These are phyloP conservation scores for Beta corolliflora DNA, from an alignment of 179 eudicot genomes.

Conservation along the genomic window DNA sequence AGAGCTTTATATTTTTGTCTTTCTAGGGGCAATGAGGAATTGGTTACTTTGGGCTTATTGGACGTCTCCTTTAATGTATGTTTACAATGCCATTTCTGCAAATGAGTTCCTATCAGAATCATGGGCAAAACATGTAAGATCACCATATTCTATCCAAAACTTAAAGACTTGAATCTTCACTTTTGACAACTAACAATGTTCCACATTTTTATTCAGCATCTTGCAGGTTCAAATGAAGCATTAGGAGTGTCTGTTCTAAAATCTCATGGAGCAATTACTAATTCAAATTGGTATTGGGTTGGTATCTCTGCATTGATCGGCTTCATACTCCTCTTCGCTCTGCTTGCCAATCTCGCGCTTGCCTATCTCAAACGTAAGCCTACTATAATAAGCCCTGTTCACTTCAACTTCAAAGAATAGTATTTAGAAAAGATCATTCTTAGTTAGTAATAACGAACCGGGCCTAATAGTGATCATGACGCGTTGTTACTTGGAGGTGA, in stretches of 20 bases:
- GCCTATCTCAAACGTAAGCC: conserved; percentile 41
- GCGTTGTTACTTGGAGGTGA: no score
- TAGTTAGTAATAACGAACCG: no score
- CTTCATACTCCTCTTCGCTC: conserved; percentile 33
- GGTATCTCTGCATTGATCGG: conserved; percentile 35
- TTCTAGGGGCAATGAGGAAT: conserved; percentile 29
- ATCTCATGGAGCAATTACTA: conserved; percentile 25
- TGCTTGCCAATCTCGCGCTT: conserved; percentile 36
- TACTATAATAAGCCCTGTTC: background rate
- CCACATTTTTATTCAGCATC: background rate
- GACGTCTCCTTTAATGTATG: conserved; percentile 57
- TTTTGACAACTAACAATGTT: background rate
- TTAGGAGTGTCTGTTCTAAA: conserved; percentile 29
- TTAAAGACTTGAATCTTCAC: background rate
- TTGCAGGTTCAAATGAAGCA: conserved; percentile 27
- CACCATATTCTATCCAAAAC: background rate
- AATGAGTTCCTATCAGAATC: conserved; percentile 48
- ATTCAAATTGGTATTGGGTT: conserved; percentile 38
- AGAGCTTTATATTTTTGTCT: background rate
- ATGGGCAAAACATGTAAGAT: conserved; percentile 43
- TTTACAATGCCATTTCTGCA: conserved; percentile 39
- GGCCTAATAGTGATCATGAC: no score
- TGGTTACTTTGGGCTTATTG: conserved; percentile 46
- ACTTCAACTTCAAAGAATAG: background rate
- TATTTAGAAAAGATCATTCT: no score